Base-by-base conservation (phyloP, 2,329 filamentous ascomycete species). In the Ramichloridium luteum region DNA sequence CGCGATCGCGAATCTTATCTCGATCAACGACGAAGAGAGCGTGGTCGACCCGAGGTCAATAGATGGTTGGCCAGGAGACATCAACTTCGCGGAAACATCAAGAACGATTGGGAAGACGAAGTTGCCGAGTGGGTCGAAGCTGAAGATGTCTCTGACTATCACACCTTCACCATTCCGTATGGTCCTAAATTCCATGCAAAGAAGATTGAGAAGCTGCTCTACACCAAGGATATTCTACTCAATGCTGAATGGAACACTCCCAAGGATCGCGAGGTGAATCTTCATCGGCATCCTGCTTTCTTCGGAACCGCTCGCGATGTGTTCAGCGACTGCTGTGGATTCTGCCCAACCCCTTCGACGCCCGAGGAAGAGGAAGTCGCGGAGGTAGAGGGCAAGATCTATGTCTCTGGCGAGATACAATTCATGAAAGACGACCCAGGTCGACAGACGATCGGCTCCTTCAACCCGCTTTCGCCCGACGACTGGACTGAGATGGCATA, bases 401-500 rank as follows among this genome's bases (percentile, higher is more conserved):
- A 82, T 48, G 73, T 93, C 13, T 80, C 76, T 3, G 83, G 83
- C 6, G 65, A 70, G 13, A 65, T 90, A 6, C 64, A 65, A 0
- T 92, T 92, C 54, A 64, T 90, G 44, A 77, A 77, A 40, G 82
- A 93, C 46, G 72, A 93, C 44, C 81, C 84, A 2, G 84, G 84
- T 12, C 68, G 84, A 34, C 84, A 90, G 56, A 59, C 67, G 22
- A 75, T 78, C 43, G 74, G 74, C 15, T 73, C 67, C 25, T 92
- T 92, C 59, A 79, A 90, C 45, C 84, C 83, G 0, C 65, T 88
- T 22, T 86, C 79, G 0, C 75, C 83, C 25, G 68, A 82, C 30
- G 82, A 90, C 49, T 92, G 83, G 81, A 90, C 83, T 1, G 80
- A 86, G 42, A 90, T 92, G 82, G 82, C 83, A 0, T 93, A 92